Percentiles rank a stretch among this genome's conserved stretches.
Conservation (phyloP, 495 filamentous ascomycete genomes). For the Hypoxylon trugodes region DNA sequence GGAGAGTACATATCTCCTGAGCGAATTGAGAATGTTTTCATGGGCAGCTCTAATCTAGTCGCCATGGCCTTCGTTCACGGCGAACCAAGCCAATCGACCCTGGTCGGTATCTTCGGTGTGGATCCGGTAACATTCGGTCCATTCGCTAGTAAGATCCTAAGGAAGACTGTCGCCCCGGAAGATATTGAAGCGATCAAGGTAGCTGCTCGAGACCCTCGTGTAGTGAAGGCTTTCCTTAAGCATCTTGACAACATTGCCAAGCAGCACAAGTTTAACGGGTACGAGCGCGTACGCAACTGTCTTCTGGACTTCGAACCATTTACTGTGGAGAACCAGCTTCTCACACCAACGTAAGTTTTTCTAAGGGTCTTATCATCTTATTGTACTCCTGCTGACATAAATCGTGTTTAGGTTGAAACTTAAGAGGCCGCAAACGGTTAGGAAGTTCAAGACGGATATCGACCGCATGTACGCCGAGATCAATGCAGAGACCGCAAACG, state of each 20-base stretch:
- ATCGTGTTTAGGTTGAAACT: constrained; percentile 79
- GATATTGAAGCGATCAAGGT: constrained; percentile 73
- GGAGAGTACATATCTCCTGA: constrained; percentile 99
- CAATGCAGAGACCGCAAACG: constrained; percentile 40
- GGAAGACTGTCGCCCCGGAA: constrained; percentile 65
- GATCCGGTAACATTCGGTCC: constrained; percentile 81
- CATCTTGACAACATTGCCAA: constrained; percentile 83
- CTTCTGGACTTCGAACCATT: constrained; percentile 88
- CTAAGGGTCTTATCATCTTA: background rate
- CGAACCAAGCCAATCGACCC: constrained; percentile 80
- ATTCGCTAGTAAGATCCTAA: constrained; percentile 79
- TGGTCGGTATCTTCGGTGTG: constrained; percentile 89
- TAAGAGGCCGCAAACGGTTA: constrained; percentile 88
- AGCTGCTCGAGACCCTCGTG: constrained; percentile 69
- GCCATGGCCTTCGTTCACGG: constrained; percentile 90
- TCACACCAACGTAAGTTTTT: constrained; percentile 91
- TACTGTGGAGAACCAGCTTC: constrained; percentile 88
- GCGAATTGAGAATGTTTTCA: constrained; percentile 92
- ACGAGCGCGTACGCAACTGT: constrained; percentile 80
- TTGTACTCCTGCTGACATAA: constrained; percentile 46
- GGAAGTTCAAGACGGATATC: constrained; percentile 75
- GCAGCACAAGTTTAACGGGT: constrained; percentile 88
- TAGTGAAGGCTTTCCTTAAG: constrained; percentile 77
- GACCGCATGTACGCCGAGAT: constrained; percentile 84
- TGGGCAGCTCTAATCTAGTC: constrained; percentile 79